Base-by-base conservation (phyloP, 805 yeast genomes). In the Saccharomycopsis capsularis region DNA sequence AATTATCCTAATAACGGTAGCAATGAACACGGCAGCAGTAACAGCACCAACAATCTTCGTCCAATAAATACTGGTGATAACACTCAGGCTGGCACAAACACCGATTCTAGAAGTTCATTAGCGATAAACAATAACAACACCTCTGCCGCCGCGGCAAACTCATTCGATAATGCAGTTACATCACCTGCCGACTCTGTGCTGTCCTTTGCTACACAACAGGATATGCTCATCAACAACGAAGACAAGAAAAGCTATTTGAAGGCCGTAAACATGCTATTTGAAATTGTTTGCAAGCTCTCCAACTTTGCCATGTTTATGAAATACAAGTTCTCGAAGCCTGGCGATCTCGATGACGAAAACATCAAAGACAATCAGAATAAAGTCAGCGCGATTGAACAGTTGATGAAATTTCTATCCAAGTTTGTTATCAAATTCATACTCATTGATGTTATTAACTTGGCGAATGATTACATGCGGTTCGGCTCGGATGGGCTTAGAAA, bases 281-380 rank as follows among this genome's bases (percentile, higher is more conserved):
- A 34, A 23, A 37, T 45, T 35, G 55, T 51, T 18, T 39, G 45
- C 3, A 43, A 45, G 34, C 18, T 51, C 4, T 48, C 55, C 9
- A 50, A 48, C 18, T 49, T 48, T 24, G 42, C 47, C 15, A 44
- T 51, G 49, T 19, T 36, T n/a, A 35, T 48, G 16, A 35, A 45
- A 25, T 24, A 24, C 25, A 16, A 3, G 9, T 3, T 32, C 11
- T 7, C 16, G 19, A 13, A 30, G 13, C 22, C 32, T 11, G 19
- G 24, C n/a, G 40, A 32, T 7, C 23, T 3, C 24, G 9, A 29
- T 19, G 19, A 15, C 18, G 24, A 18, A 9, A 44, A 34, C 15
- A 30, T 22, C 9, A 21, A 34, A 13, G 9, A 18, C 24, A n/a
- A 18, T 13, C 38, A 4, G 13, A 16, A 36, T 7, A 42, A 42